These are phyloP conservation scores for Chrysanthemum lavandulifolium DNA, from an alignment of 129 eudicot genomes.

Conservation along the genomic window DNA sequence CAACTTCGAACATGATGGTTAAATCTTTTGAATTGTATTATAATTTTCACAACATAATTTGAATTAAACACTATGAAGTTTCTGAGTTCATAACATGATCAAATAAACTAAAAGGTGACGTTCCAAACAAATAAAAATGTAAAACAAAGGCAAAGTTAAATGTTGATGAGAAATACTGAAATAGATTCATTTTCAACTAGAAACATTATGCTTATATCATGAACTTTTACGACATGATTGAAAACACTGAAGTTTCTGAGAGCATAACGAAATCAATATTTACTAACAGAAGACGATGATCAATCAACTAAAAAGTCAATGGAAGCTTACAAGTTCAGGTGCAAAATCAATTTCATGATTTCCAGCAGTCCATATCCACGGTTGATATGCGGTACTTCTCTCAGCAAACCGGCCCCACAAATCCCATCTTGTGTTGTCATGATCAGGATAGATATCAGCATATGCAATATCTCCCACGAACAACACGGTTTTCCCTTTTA, in stretches of 20 bases:
- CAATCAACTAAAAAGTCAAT: neutral
- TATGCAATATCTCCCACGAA: constrained; percentile 63
- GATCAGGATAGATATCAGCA: constrained; percentile 51
- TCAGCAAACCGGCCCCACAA: constrained; percentile 59
- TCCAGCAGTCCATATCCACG: constrained; percentile 71
- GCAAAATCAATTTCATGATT: constrained; percentile 64
- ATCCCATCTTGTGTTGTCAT: constrained; percentile 65
- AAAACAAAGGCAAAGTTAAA: neutral
- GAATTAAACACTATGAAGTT: no score
- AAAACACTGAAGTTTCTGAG: neutral
- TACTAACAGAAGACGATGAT: constrained; percentile 8
- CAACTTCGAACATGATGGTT: no score
- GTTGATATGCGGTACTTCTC: constrained; percentile 65
- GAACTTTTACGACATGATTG: neutral
- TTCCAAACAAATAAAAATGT: constrained; percentile 8
- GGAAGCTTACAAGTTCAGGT: constrained; percentile 52
- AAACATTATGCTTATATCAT: constrained; percentile 1
- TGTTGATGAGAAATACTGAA: neutral
- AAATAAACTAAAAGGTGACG: no score
- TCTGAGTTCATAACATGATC: no score
- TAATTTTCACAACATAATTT: no score
- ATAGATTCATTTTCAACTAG: constrained; percentile 8
- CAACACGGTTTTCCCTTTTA: constrained; percentile 51
- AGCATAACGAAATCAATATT: constrained; percentile 1
- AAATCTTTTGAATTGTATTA: no score